Percentiles rank a stretch among this genome's conserved stretches.
Evolutionary conservation across 257 asterid genomes (phyloP).

Genomic region (Penstemon newberryi): DNA sequence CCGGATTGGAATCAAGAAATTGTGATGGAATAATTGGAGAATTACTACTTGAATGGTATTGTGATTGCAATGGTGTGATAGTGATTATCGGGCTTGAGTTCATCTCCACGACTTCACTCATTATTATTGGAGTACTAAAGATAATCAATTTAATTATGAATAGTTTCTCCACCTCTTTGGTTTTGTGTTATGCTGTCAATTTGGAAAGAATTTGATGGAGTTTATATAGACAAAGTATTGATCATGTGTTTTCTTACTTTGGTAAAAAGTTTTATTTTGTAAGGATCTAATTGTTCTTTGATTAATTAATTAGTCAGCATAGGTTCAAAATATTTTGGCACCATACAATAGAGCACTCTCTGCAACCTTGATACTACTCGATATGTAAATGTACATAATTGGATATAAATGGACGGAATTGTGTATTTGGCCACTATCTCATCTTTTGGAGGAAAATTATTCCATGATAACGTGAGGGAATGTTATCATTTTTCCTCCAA

Average conservation of each 20-base stretch:
- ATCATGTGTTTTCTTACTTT: too few relatives aligned
- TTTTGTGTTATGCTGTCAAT: not conserved
- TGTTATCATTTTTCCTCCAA: too few relatives aligned
- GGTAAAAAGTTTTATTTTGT: not conserved
- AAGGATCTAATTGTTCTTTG: not conserved
- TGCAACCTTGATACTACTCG: too few relatives aligned
- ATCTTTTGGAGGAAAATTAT: too few relatives aligned
- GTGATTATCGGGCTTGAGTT: conserved; percentile 27
- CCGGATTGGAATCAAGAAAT: conserved; percentile 31
- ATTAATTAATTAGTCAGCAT: not conserved
- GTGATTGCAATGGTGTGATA: conserved; percentile 18
- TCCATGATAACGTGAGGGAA: too few relatives aligned
- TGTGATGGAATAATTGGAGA: conserved; percentile 36
- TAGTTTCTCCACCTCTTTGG: not conserved
- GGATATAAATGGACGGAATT: too few relatives aligned
- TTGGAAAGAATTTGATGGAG: conserved; percentile 19
- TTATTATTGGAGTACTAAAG: conserved; percentile 1
- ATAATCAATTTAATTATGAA: not conserved
- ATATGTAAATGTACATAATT: too few relatives aligned
- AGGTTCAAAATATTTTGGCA: not conserved
- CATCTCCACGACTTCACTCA: conserved; percentile 40
- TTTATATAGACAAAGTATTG: conserved; percentile 32
- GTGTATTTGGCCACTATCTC: too few relatives aligned
- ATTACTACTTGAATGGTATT: not conserved
- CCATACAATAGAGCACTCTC: too few relatives aligned